Evolutionary conservation across 257 asterid species (phyloP), one percentile per base, ranked within the genome.

Genomic region (Solanum ossicruentum): DNA sequence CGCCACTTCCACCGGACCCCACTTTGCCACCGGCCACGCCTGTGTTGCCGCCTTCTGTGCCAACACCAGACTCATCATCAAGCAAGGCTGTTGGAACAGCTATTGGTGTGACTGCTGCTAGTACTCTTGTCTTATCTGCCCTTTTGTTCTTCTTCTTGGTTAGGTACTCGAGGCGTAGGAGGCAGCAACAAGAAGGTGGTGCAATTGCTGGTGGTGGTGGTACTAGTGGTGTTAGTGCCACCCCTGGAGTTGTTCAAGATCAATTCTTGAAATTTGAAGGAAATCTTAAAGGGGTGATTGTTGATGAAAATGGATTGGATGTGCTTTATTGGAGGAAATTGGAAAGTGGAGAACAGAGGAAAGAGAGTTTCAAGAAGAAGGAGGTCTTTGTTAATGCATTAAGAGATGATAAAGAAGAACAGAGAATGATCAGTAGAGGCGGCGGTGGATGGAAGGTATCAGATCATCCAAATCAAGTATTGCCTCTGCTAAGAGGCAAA

Each of bases 271-370:
- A 92, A 77, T 91, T 93, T 84, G 84, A 88, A 16, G 96, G 98
- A 5, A 91, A 95, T 55, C 81, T 96, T 20, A 95, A 93, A 83
- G 99, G 97, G 18, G 85, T 96, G 79, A 94, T 96, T 32, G 97
- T 96, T 10, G 99, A 95, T 85, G 99, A 95, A 86, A 86, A 94
- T 84, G 99, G 99, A 2, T 77, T 97, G 91, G 99, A 97, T 84
- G 99, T 97, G 45, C 82, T 97, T 83, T 97, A 97, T 72, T 97
- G 98, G 99, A 94, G 88, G 82, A 89, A 94, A 41, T 3, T 93
- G 70, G 88, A 92, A 78, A 91, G 87, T 28, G 93, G 88, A n/a
- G 92, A 89, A 10, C 84, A 80, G 16, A 87, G 89, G 12, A 88
- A 89, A 21, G 86, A 70, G 61, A 85, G 91, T 63, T 95, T 90